Evolutionary conservation across 2,329 filamentous ascomycete species (phyloP), one percentile per base, ranked within the genome.

Genomic region (Aspergillus japonicus): DNA sequence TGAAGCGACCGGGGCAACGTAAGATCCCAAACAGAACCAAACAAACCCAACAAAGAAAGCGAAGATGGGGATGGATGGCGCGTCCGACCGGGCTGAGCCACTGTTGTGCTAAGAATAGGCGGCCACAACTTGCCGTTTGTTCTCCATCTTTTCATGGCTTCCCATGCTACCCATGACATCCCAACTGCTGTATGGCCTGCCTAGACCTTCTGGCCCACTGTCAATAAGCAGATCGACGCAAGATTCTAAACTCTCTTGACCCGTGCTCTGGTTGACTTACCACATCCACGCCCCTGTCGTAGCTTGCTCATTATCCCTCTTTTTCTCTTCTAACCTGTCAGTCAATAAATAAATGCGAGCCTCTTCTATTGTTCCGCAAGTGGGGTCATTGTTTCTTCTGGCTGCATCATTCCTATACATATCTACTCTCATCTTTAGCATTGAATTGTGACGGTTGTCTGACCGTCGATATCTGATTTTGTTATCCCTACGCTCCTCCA

Each of bases 61-160:
- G 48, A 44, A 26, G 26, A 24, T 23, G 39, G 23, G 56, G 50
- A 49, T 44, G 44, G 19, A 58, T 58, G 50, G 56, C 56, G 49
- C 51, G 56, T 52, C 56, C 39, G 23, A 42, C 39, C 51, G 44
- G 39, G 23, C 26, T 31, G 47, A 26, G 52, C 52, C n/a, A 54
- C 21, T 54, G 31, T 44, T 47, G 35, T 63, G 58, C 62, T 64
- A 64, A 64, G 62, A 64, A 64, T 64, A 64, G 60, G 49, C 42
- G 49, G 50, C 50, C 24, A 54, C 54, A 57, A 57, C 62, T 59
- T 62, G 58, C 60, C 62, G 60, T 57, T 60, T 58, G 54, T 50
- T 29, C 54, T 58, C 47, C 47, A 42, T 31, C 53, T n/a, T 42
- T 39, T 42, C n/a, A 29, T 29, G 26, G 26, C 26, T 35, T 5